Evolutionary conservation across 2,329 filamentous ascomycete genomes (phyloP).

Genomic region (Aspergillus quadricinctus): DNA sequence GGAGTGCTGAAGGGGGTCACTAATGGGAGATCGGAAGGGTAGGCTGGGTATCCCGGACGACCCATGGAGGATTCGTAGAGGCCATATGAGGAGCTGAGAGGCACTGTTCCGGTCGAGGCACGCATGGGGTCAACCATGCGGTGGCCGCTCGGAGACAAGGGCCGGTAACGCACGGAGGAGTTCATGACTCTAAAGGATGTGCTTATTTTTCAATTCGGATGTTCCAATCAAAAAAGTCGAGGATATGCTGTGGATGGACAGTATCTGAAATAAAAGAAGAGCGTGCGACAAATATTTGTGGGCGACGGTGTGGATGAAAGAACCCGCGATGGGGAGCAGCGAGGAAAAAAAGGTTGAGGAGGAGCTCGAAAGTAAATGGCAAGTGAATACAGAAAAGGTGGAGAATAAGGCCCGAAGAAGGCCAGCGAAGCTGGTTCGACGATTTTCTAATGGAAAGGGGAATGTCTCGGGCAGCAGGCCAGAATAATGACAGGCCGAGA

Average conservation of each 20-base stretch:
- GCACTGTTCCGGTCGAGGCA: slow-evolving; percentile 39
- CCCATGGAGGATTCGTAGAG: slow-evolving; percentile 26
- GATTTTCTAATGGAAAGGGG: neutral
- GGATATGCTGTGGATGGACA: neutral
- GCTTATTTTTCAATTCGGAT: neutral
- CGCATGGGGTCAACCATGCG: slow-evolving; percentile 36
- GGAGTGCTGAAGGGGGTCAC: slow-evolving; percentile 24
- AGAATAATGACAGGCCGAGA: slow-evolving; percentile 5
- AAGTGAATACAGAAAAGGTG: neutral
- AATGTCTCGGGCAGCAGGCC: slow-evolving; percentile 12
- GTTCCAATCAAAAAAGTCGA: neutral
- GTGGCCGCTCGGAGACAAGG: slow-evolving; percentile 30
- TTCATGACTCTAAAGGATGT: slow-evolving; percentile 16
- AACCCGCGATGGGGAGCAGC: neutral
- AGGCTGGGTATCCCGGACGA: slow-evolving; percentile 27
- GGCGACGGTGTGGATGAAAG: neutral
- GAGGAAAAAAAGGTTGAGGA: neutral
- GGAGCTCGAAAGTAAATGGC: neutral
- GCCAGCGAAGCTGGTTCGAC: neutral
- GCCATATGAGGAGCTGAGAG: slow-evolving; percentile 31
- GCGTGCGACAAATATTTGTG: neutral
- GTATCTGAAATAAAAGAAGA: neutral
- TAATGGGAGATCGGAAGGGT: slow-evolving; percentile 30
- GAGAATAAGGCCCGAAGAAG: neutral
- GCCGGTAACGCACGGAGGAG: slow-evolving; percentile 29